Conservation (phyloP, 345 rosid species). For the Moricandia moricandioides region DNA sequence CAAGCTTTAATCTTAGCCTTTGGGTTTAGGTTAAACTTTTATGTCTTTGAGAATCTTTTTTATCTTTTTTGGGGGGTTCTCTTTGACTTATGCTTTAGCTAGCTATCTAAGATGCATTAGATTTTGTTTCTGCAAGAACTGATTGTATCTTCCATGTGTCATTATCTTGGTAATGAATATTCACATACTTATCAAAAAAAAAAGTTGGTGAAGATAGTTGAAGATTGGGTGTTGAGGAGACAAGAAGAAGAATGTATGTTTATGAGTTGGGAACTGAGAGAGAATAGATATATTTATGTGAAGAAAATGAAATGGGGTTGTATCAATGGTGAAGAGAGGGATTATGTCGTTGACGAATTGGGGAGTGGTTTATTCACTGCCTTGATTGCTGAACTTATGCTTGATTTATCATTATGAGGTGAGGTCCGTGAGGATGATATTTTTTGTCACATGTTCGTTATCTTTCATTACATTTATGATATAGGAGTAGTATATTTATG, state of each 20-base stretch:
- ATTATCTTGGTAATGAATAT: too few species aligned
- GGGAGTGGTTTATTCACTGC: conserved; percentile 41
- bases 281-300: conserved; percentile 45
- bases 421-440: not conserved
- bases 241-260: conserved; percentile 34
- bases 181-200: too few species aligned
- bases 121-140: too few species aligned
- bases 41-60: too few species aligned
- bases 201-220: conserved; percentile 36
- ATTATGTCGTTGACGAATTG: conserved; percentile 41
- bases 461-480: not conserved
- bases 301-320: conserved; percentile 39
- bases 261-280: conserved; percentile 57
- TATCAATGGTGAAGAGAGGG: conserved; percentile 40
- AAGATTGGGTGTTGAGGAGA: conserved; percentile 55
- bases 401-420: conserved; percentile 33
- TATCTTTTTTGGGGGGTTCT: too few species aligned
- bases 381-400: conserved; percentile 54
- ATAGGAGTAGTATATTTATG: not conserved
- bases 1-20: too few species aligned
- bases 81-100: too few species aligned
- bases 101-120: too few species aligned
- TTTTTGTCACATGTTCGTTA: not conserved
- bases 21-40: too few species aligned
- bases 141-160: too few species aligned